phyloP scores from a whole-genome alignment of 257 asterid species.

The Solanum stenotomum region DNA sequence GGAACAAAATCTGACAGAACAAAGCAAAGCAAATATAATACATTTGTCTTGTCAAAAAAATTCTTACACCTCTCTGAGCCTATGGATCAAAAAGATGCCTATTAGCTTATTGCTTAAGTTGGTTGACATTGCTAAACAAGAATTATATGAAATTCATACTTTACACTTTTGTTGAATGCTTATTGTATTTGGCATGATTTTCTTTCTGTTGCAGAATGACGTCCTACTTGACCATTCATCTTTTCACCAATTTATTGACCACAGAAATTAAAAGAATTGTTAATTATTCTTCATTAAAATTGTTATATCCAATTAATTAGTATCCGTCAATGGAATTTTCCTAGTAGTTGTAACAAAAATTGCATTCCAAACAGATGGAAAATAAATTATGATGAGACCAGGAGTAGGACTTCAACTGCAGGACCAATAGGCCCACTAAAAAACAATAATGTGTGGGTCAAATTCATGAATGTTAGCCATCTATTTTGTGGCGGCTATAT shows the following conservation, averaged over 20 bases:
- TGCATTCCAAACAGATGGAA: background rate
- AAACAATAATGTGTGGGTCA: background rate
- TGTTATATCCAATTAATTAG: background rate
- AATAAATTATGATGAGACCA: background rate
- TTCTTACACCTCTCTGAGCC: background rate
- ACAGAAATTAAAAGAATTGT: background rate
- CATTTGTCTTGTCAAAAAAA: background rate
- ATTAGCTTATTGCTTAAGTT: background rate
- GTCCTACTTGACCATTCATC: background rate
- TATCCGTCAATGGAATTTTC: background rate
- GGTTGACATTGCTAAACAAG: background rate
- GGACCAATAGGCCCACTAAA: background rate
- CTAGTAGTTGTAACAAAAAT: background rate
- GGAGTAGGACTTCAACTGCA: background rate
- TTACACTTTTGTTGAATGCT: background rate
- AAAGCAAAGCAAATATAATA: background rate
- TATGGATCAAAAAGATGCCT: background rate
- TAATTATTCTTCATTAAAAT: background rate
- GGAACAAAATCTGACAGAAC: background rate
- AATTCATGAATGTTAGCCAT: background rate
- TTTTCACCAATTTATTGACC: background rate
- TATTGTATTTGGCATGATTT: background rate
- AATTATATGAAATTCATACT: background rate
- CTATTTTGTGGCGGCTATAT: background rate
- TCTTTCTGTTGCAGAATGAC: background rate